These are phyloP conservation scores for Arxiozyma heterogenica DNA, from an alignment of 1,139 yeast genomes.

Conservation along the genomic window DNA sequence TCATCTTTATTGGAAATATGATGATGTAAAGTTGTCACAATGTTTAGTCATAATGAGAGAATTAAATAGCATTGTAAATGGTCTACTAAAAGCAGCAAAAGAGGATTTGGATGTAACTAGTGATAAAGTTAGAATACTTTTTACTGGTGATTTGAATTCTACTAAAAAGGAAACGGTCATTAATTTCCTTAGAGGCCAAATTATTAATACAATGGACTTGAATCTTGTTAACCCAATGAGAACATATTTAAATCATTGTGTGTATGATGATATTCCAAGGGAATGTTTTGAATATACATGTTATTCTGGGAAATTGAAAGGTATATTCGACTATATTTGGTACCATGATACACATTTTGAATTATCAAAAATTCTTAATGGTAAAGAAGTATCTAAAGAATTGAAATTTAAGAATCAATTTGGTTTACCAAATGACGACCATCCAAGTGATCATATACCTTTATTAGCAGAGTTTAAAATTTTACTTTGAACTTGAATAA, in stretches of 20 bases:
- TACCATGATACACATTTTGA: constrained; percentile 35
- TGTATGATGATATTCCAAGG: constrained; percentile 33
- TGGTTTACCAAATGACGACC: constrained; percentile 84
- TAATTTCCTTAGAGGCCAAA: constrained; percentile 36
- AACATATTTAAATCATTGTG: constrained; percentile 27
- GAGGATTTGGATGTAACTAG: constrained; percentile 16
- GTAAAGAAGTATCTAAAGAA: constrained; percentile 60
- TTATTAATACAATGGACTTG: constrained; percentile 26
- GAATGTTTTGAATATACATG: constrained; percentile 41
- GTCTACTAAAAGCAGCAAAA: constrained; percentile 23
- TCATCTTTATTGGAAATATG: constrained; percentile 53
- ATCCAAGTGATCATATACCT: constrained; percentile 91
- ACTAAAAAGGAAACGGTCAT: constrained; percentile 42
- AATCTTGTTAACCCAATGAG: constrained; percentile 31
- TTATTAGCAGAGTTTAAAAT: constrained; percentile 66
- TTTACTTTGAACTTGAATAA: neutral
- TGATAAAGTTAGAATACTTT: constrained; percentile 26
- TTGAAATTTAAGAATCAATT: constrained; percentile 43
- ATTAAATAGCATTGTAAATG: constrained; percentile 23
- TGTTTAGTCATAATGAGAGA: constrained; percentile 39
- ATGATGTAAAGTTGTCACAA: constrained; percentile 48
- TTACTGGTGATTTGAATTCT: constrained; percentile 50
- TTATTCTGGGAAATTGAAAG: constrained; percentile 41
- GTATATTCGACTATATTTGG: constrained; percentile 54
- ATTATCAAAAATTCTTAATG: constrained; percentile 51